Base-by-base conservation (phyloP, 192 early-diverging fungal genomes). In the Umbelopsis isabellina region DNA sequence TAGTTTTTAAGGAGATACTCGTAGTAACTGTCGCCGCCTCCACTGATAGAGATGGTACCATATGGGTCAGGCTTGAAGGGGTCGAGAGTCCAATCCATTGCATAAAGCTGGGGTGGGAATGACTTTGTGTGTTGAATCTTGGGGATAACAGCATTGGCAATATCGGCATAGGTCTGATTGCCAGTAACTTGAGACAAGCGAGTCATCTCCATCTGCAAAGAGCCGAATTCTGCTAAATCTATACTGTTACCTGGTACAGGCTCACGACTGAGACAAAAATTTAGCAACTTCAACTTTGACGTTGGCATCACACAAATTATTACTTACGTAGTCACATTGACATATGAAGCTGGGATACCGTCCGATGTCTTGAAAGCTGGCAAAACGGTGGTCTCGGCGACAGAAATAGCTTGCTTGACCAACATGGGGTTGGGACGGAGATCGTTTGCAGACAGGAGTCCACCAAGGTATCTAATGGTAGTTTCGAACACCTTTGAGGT, bases 361-460 rank as follows among this genome's bases (percentile, higher is more conserved):
- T 79, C 81, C 8, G 75, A 46, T n/a, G 86, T 86, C 66, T 85
- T 73, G 81, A 96, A 95, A 20, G 91, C 88, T n/a, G 88, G 87
- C 66, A 93, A 45, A 46, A 94, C 70, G 44, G 74, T 80, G n/a
- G 69, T 11, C 41, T 88, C 84, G 46, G 84, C 91, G 18, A 95
- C 73, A 37, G 91, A 77, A 20, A 84, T 75, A 2, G 92, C 91
- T 81, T 94, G 90, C 16, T 82, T 70, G 44, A 94, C 72, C 66
- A 91, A 77, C 23, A 85, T 68, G 20, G 65, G 51, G 53, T 94
- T 90, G 27, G 84, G 78, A 27, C 88, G 87, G 68, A 96, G 78
- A 65, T 96, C 93, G 70, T 95, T 91, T 13, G 95, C 91, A 44
- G 87, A 82, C 66, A 96, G 78, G 64, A 96, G 75, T 30, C 95